A percentile compares a stretch with the other conserved stretches of the same genome.
These are phyloP conservation scores for Talaromyces sp. DNA, from an alignment of 2,329 filamentous ascomycete genomes.

Conservation along the genomic window DNA sequence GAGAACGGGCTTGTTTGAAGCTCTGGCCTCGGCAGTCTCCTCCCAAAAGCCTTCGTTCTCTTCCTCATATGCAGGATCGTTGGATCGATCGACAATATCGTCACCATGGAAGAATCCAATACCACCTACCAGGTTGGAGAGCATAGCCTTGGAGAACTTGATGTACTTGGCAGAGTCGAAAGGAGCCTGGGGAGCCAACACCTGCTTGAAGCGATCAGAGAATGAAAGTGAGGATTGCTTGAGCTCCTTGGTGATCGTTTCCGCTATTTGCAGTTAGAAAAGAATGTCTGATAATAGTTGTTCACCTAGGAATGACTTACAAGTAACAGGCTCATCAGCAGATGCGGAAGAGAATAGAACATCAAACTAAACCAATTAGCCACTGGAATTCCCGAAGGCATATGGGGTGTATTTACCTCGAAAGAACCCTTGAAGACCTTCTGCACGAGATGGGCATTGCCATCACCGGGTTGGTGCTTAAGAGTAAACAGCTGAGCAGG, in stretches of 20 bases:
- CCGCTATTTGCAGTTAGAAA: slow-evolving; percentile 39
- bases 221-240: slow-evolving; percentile 68
- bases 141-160: slow-evolving; percentile 82
- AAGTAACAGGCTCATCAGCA: slow-evolving; percentile 56
- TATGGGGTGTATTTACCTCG: slow-evolving; percentile 50
- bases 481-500: slow-evolving; percentile 85
- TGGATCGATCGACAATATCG: slow-evolving; percentile 84
- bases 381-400: background rate
- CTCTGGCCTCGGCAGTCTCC: slow-evolving; percentile 78
- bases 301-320: slow-evolving; percentile 37
- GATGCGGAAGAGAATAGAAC: slow-evolving; percentile 84
- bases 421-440: slow-evolving; percentile 90
- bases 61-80: slow-evolving; percentile 91
- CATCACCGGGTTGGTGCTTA: slow-evolving; percentile 59
- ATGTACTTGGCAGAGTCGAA: slow-evolving; percentile 74
- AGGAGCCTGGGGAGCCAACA: slow-evolving; percentile 74
- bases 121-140: slow-evolving; percentile 91
- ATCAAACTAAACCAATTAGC: slow-evolving; percentile 66
- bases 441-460: slow-evolving; percentile 86
- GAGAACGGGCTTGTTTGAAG: slow-evolving; percentile 65
- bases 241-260: slow-evolving; percentile 72
- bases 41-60: slow-evolving; percentile 96
- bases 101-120: slow-evolving; percentile 95
- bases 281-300: background rate
- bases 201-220: slow-evolving; percentile 70